Conservation (phyloP, 208 protist genomes). For the Zelonia costaricensis region DNA sequence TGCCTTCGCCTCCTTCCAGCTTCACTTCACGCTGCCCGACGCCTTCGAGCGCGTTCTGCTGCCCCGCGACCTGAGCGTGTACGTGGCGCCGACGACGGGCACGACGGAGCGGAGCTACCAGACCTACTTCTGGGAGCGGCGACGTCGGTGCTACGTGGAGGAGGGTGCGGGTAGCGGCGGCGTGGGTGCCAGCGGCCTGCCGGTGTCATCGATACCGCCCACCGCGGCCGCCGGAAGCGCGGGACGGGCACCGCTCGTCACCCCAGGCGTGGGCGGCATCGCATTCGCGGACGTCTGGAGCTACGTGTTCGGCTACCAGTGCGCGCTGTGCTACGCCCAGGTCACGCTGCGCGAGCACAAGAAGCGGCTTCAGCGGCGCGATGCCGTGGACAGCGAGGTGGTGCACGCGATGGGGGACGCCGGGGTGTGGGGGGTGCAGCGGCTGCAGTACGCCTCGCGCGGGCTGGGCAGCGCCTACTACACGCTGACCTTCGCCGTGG, state of each 20-base stretch:
- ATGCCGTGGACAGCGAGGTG: constrained; percentile 42
- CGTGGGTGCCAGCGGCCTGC: not conserved
- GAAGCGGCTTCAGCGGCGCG: constrained; percentile 59
- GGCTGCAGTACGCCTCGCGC: constrained; percentile 36
- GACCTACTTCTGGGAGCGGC: constrained; percentile 75
- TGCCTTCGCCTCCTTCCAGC: constrained; percentile 75
- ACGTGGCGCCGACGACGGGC: constrained; percentile 26
- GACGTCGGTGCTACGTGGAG: constrained; percentile 33
- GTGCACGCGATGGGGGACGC: constrained; percentile 37
- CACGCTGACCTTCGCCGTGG: constrained; percentile 76
- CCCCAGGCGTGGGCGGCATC: not conserved
- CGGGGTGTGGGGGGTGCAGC: not conserved
- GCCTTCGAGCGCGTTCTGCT: constrained; percentile 62
- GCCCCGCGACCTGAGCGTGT: constrained; percentile 51
- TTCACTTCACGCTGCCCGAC: constrained; percentile 59
- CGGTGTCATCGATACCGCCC: not conserved
- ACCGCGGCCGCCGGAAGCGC: not conserved
- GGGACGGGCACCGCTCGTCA: not conserved
- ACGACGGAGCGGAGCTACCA: constrained; percentile 42
- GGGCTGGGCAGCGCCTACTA: constrained; percentile 79
- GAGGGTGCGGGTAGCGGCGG: not conserved
- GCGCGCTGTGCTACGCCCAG: constrained; percentile 76
- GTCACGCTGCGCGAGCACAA: constrained; percentile 62
- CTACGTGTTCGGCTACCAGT: constrained; percentile 81
- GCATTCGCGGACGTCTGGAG: constrained; percentile 67